Conservation (phyloP, 352 stramenopile species). For the Plasmopara muralis region DNA sequence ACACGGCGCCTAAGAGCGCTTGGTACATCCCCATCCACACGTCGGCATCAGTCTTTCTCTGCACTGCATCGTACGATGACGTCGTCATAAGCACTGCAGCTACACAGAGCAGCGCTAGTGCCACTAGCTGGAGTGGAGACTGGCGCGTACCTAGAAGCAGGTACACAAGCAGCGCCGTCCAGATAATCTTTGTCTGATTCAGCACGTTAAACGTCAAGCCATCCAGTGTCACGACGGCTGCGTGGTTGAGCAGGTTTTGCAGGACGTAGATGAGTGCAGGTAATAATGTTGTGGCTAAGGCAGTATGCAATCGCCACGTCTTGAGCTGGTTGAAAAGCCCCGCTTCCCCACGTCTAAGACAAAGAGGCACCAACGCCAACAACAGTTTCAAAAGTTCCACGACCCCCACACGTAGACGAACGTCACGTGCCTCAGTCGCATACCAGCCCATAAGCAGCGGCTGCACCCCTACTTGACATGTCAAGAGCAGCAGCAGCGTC, state of each 20-base stretch:
- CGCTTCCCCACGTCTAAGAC: slow-evolving; percentile 33
- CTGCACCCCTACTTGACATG: slow-evolving; percentile 71
- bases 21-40: slow-evolving; percentile 70
- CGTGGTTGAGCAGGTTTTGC: slow-evolving; percentile 80
- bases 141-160: slow-evolving; percentile 65
- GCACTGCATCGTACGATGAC: slow-evolving; percentile 8
- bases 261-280: slow-evolving; percentile 78
- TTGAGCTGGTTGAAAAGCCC: slow-evolving; percentile 44
- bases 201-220: slow-evolving; percentile 81
- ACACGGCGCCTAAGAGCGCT: slow-evolving; percentile 57
- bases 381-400: slow-evolving; percentile 70
- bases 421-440: slow-evolving; percentile 44
- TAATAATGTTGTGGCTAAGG: slow-evolving; percentile 55
- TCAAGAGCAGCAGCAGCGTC: slow-evolving; percentile 53
- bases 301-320: slow-evolving; percentile 49
- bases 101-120: slow-evolving; percentile 59
- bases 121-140: slow-evolving; percentile 58
- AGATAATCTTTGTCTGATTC: slow-evolving; percentile 88
- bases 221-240: slow-evolving; percentile 66
- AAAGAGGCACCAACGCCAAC: slow-evolving; percentile 54
- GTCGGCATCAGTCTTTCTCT: slow-evolving; percentile 16
- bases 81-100: slow-evolving; percentile 75
- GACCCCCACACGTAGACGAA: slow-evolving; percentile 64
- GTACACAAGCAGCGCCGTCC: slow-evolving; percentile 77
- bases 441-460: slow-evolving; percentile 76